Percentiles rank a stretch among this genome's conserved stretches.
phyloP scores from a whole-genome alignment of 2,329 filamentous ascomycete species.

The Zasmidium cellare region DNA sequence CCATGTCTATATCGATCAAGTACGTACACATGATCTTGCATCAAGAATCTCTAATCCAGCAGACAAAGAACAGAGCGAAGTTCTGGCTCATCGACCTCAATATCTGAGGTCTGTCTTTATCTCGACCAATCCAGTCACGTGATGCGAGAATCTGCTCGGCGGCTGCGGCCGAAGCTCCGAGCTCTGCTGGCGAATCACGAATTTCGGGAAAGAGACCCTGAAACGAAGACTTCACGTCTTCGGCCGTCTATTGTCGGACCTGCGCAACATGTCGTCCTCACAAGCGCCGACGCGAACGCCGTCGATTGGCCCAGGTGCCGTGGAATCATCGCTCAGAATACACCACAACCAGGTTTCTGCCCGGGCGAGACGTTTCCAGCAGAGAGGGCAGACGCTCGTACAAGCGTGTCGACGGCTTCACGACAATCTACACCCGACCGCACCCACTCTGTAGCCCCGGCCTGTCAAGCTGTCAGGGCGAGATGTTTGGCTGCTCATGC shows the following conservation, averaged over 20 bases:
- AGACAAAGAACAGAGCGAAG: not conserved
- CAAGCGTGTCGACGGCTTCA: conserved; percentile 20
- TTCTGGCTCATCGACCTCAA: not conserved
- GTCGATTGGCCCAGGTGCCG: conserved; percentile 15
- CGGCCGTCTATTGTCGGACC: conserved; percentile 19
- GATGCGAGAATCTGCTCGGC: no score
- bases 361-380: conserved; percentile 14
- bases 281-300: conserved; percentile 14
- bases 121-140: no score
- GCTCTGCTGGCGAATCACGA: not conserved
- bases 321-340: conserved; percentile 2
- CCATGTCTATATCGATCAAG: not conserved
- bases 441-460: conserved; percentile 9
- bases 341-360: conserved; percentile 9
- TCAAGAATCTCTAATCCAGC: not conserved
- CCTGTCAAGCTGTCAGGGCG: conserved; percentile 1
- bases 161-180: not conserved
- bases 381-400: conserved; percentile 15
- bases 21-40: no score
- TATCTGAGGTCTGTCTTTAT: no score
- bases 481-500: conserved; percentile 15
- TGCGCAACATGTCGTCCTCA: conserved; percentile 15
- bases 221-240: not conserved
- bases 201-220: not conserved
- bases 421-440: conserved; percentile 19